Conservation (phyloP, 2,329 filamentous ascomycete species). For the Zymoseptoria tritici region DNA sequence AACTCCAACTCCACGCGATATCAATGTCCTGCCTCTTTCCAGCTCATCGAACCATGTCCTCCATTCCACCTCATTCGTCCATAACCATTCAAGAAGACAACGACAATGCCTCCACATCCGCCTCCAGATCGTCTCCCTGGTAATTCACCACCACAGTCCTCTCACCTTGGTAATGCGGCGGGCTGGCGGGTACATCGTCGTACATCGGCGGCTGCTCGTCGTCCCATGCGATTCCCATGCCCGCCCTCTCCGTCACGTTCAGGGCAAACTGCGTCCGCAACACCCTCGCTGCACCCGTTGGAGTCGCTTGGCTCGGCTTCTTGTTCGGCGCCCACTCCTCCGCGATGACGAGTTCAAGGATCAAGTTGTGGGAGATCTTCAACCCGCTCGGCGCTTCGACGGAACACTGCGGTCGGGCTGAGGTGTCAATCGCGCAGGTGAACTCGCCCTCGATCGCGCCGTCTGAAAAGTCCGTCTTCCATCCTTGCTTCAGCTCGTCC, state of each 20-base stretch:
- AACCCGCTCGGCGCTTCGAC: conserved; percentile 66
- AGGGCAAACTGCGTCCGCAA: conserved; percentile 86
- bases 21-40: neutral
- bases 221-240: conserved; percentile 91
- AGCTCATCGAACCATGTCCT: neutral
- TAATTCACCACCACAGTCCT: conserved; percentile 39
- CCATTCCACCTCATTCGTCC: neutral
- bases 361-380: conserved; percentile 73
- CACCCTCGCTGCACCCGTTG: conserved; percentile 84
- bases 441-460: conserved; percentile 76
- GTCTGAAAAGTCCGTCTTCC: conserved; percentile 72
- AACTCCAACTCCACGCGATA: neutral
- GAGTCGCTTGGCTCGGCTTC: conserved; percentile 66
- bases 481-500: conserved; percentile 75
- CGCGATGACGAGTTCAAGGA: conserved; percentile 88
- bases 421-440: conserved; percentile 53
- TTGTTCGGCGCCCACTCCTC: conserved; percentile 73
- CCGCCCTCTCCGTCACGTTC: conserved; percentile 71
- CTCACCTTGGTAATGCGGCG: conserved; percentile 5
- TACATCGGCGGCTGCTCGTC: conserved; percentile 93
- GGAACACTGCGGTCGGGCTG: conserved; percentile 66
- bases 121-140: conserved; percentile 38
- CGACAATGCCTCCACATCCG: conserved; percentile 41
- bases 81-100: neutral
- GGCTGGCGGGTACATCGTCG: conserved; percentile 65